Evolutionary conservation across 495 filamentous ascomycete species (phyloP), one percentile per base, ranked within the genome.

Genomic region (Hyaloscypha bicolor): DNA sequence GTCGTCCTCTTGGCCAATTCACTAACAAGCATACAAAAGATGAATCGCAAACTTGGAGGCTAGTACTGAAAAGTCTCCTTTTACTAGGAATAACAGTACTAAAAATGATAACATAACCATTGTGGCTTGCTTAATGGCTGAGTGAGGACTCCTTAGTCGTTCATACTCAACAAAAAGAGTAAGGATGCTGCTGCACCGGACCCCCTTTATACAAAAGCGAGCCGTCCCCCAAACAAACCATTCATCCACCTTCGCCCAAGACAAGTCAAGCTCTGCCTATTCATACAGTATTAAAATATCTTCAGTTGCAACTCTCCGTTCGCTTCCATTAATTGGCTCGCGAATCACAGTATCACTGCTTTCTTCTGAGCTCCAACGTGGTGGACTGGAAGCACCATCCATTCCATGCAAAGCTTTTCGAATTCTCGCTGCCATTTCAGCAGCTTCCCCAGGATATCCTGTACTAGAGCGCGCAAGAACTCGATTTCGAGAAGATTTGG

Each of bases 271-370:
- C 30, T 37, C 14, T 66, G 21, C 14, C 12, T 37, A 61, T 29
- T 53, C 30, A 48, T 61, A 48, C 19, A 64, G 9, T 9, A 58
- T 62, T 51, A 65, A 33, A 1, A 30, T 60, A 42, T 67, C 39
- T 11, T 67, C 19, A 25, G 61, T 33, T 61, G 63, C 67, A 30
- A 42, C 52, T 42, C 58, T 64, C 33, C 52, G 61, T 11, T 68
- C 68, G 4, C 58, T 71, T 30, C 52, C 58, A 25, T 22, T 53
- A 4, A 53, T 55, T 29, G 32, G 42, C 1, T 55, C 60, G 21
- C 22, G 29, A 8, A 65, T 30, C 21, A 69, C 63, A 30, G 67
- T 73, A 39, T 61, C 58, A 55, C 21, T 67, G 29, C 63, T 69
- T 6, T 62, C 61, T n/a, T 72, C 64, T 25, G 70, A 72, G 25